Base-by-base conservation (phyloP, 108 stramenopile genomes). In the Chaetoceros muelleri region DNA sequence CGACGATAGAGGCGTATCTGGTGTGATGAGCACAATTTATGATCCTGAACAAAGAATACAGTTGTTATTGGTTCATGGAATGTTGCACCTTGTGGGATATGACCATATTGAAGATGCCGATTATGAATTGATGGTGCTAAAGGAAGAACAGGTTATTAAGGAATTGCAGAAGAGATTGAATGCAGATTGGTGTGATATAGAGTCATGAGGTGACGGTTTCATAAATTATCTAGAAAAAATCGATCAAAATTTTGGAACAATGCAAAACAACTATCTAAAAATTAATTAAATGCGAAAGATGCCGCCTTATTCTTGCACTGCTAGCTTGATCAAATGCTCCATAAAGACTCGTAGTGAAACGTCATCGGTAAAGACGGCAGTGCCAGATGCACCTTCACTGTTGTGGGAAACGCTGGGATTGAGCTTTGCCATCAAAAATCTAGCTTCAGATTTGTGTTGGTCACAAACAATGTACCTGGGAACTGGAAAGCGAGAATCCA, bases 401-500 rank as follows among this genome's bases (percentile, higher is more conserved):
- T 97, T 95, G 83, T 96, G 95, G 13, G 96, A 95, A 20, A 87
- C 73, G 62, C 83, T 87, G 0, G 99, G 99, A 74, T 99, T 99
- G 60, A 99, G 76, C 67, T 95, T 95, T 54, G 96, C 95, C 90
- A 99, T 94, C 53, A 99, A 80, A 75, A 98, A 99, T 22, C 99
- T 85, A 18, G 95, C 96, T 67, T 98, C 96, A 24, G 81, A 84
- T 72, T 99, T 98, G 75, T 97, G 93, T 77, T 98, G 96, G 78
- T 99, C 99, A 62, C 95, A 96, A 44, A 98, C 94, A 70, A 99
- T 98, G 80, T 96, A 99, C 44, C 97, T 83, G 13, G 96, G 96
- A 25, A 98, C 90, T 21, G 95, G 95, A 66, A 96, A 97, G 20
- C 97, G 95, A 64, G 80, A 77, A 69, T 96, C 95, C 96, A 99